Evolutionary conservation across 2,329 filamentous ascomycete species (phyloP), one percentile per base, ranked within the genome.

Genomic region (Cladosporium sp.): DNA sequence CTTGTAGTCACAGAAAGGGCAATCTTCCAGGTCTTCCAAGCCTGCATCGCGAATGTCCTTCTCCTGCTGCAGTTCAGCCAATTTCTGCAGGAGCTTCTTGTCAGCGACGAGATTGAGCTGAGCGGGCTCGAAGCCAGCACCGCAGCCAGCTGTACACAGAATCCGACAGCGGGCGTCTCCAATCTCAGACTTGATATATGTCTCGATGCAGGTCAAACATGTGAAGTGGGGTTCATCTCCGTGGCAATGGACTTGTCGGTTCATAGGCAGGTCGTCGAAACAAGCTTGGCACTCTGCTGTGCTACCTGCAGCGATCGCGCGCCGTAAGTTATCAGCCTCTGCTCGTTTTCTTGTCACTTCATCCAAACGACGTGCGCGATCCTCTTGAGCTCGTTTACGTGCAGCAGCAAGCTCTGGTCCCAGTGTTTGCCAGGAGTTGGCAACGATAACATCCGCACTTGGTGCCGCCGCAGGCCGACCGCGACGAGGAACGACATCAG

Each of bases 1-100:
- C 42, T 89, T 90, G 75, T 84, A 95, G 20, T 89, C 85, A 71
- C 91, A 96, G 68, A 92, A 94, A 0, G 90, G 90, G 64, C 91
- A 96, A 34, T 82, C 84, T 34, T 83, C 88, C 1, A 96, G 81
- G 61, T 87, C 84, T 40, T 91, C 85, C 37, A 95, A 81, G 0
- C 81, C 84, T 0, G 90, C 89, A 61, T 84, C 77, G n/a, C 84
- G 82, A 39, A 96, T 77, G 22, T 84, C 82, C 17, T 86, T 81
- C 66, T 88, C 84, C 70, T 89, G 86, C 69, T 92, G 88, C 54
- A 92, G 81, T 20, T 84, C 80, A 58, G 88, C 87, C 2, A 96
- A 76, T 8, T 86, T 87, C 3, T 80, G 75, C 30, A 82, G 76
- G 0, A 85, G 76, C 47, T 82, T 83, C 15, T 80, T 74, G 60